These are phyloP conservation scores for Fusarium praegraminearum DNA, from an alignment of 2,329 filamentous ascomycete genomes.

Conservation along the genomic window DNA sequence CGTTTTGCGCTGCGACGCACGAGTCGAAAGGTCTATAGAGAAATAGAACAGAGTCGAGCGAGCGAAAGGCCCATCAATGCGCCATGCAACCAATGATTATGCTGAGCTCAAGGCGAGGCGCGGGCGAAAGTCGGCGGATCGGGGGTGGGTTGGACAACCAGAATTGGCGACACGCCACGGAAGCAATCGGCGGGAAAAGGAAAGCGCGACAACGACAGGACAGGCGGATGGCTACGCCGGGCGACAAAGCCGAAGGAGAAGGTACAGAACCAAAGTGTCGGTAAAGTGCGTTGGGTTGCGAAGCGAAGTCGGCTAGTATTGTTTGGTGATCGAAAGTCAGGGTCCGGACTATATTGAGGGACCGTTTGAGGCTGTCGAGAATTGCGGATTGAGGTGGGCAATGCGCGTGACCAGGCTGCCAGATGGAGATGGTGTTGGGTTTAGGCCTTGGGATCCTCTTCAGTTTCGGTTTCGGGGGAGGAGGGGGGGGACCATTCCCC, in stretches of 20 bases:
- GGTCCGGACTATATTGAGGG: constrained; percentile 40
- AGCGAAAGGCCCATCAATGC: constrained; percentile 48
- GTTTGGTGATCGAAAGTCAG: constrained; percentile 27
- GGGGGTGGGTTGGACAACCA: constrained; percentile 36
- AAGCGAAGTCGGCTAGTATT: constrained; percentile 6
- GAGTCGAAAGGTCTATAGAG: constrained; percentile 27
- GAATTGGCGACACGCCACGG: constrained; percentile 46
- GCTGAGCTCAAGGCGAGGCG: constrained; percentile 29
- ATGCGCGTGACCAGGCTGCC: constrained; percentile 55
- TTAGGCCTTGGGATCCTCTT: constrained; percentile 43
- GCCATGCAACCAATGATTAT: constrained; percentile 51
- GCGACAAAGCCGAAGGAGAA: constrained; percentile 24
- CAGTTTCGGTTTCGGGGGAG: constrained; percentile 19
- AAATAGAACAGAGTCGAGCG: constrained; percentile 26
- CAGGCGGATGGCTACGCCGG: constrained; percentile 27
- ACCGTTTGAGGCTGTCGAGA: constrained; percentile 51
- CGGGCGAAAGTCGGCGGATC: constrained; percentile 35
- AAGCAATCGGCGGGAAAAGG: constrained; percentile 34
- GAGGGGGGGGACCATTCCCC: constrained; percentile 40
- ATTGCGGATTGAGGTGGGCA: constrained; percentile 52
- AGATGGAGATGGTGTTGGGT: constrained; percentile 51
- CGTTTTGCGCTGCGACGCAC: constrained; percentile 36
- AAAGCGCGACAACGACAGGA: constrained; percentile 35
- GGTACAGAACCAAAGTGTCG: constrained; percentile 23
- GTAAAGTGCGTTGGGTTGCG: constrained; percentile 2